A percentile compares a stretch with the other conserved stretches of the same genome.
phyloP scores from a whole-genome alignment of 352 stramenopile species.

The Globisporangium iwayamae region DNA sequence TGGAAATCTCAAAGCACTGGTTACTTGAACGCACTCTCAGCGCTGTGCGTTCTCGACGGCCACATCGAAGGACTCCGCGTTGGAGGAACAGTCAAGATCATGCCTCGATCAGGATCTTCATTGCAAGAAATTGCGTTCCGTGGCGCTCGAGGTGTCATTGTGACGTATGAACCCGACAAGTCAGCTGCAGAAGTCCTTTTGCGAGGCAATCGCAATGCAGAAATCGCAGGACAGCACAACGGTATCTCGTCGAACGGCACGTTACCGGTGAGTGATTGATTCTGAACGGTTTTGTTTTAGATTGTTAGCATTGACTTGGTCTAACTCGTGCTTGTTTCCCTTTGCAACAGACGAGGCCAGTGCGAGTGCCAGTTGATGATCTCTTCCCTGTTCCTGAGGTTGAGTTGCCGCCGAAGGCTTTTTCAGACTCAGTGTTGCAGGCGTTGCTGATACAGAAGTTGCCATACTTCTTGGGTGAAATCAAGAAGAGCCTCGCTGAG shows the following conservation, averaged over 20 bases:
- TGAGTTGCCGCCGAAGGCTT: conserved; percentile 57
- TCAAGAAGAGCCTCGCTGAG: conserved; percentile 66
- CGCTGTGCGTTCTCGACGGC: conserved; percentile 77
- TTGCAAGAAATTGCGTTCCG: conserved; percentile 76
- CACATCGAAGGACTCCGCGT: conserved; percentile 82
- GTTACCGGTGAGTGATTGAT: conserved; percentile 39
- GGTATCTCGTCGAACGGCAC: conserved; percentile 22
- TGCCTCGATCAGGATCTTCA: conserved; percentile 62
- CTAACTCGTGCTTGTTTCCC: conserved; percentile 9
- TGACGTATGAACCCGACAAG: conserved; percentile 81
- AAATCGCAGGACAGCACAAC: conserved; percentile 34
- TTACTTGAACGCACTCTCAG: conserved; percentile 68
- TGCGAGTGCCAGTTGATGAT: conserved; percentile 83
- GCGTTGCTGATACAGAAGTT: conserved; percentile 69
- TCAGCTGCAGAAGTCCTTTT: conserved; percentile 78
- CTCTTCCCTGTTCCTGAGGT: conserved; percentile 74
- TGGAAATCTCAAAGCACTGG: conserved; percentile 48
- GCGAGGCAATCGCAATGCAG: conserved; percentile 35
- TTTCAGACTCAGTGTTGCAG: conserved; percentile 67
- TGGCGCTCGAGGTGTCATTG: conserved; percentile 65
- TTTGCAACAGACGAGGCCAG: conserved; percentile 53
- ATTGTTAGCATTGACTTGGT: background rate
- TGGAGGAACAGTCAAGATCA: conserved; percentile 80
- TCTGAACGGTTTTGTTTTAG: background rate
- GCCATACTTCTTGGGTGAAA: conserved; percentile 72